phyloP scores from a whole-genome alignment of 495 filamentous ascomycete genomes.

The Xylaria telfairii region DNA sequence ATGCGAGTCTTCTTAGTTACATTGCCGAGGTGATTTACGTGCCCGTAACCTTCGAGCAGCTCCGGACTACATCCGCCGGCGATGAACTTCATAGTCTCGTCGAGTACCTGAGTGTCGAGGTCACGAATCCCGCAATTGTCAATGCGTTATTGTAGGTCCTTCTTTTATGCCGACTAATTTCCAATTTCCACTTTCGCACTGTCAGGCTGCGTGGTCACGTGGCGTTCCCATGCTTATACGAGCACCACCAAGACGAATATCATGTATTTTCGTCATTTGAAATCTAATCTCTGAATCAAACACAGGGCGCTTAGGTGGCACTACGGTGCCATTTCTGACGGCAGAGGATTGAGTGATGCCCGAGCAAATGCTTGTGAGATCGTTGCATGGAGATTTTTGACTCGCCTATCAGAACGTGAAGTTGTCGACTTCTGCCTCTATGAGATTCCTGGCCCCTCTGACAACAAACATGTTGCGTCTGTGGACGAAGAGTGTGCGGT shows the following conservation, averaged over 20 bases:
- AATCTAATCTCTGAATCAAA: not conserved
- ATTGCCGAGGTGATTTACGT: constrained; percentile 68
- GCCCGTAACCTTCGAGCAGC: constrained; percentile 79
- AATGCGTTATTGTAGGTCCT: constrained; percentile 75
- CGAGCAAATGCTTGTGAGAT: constrained; percentile 88
- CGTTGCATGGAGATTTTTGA: constrained; percentile 87
- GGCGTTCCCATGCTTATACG: not conserved
- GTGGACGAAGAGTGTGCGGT: constrained; percentile 29
- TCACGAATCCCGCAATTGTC: constrained; percentile 76
- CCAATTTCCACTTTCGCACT: not conserved
- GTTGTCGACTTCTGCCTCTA: constrained; percentile 83
- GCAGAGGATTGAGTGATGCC: constrained; percentile 74
- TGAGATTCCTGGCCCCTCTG: constrained; percentile 64
- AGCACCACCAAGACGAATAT: not conserved
- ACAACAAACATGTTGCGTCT: constrained; percentile 24
- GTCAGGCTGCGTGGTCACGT: no score
- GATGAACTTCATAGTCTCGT: constrained; percentile 70
- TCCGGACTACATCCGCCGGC: constrained; percentile 69
- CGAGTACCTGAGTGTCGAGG: constrained; percentile 65
- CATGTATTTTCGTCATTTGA: not conserved
- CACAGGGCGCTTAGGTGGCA: constrained; percentile 81
- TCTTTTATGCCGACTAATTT: not conserved
- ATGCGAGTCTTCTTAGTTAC: constrained; percentile 49
- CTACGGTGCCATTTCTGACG: constrained; percentile 67
- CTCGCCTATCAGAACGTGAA: constrained; percentile 78